These are phyloP conservation scores for Pythium sp. DNA, from an alignment of 352 stramenopile species.

Conservation along the genomic window DNA sequence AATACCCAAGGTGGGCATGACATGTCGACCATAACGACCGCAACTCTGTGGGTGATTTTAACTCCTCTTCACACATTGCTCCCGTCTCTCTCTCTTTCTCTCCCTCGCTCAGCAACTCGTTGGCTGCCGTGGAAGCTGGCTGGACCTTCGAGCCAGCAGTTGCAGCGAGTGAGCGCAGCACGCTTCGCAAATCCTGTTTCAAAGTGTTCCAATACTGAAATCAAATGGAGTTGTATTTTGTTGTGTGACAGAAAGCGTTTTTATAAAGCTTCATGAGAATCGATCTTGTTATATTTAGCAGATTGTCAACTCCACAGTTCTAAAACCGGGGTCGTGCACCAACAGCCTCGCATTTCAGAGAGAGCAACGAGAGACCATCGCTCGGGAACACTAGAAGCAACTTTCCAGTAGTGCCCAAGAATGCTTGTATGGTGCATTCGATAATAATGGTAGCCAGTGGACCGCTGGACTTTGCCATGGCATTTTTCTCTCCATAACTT, in stretches of 20 bases:
- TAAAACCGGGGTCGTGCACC: not conserved
- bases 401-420: not conserved
- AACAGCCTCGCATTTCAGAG: not conserved
- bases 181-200: not conserved
- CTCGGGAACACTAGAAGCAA: not conserved
- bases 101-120: not conserved
- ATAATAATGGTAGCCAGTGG: not conserved
- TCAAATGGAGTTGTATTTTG: not conserved
- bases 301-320: not conserved
- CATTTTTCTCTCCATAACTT: not conserved
- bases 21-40: not conserved
- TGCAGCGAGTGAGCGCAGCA: not conserved
- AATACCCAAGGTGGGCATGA: not conserved
- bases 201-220: not conserved
- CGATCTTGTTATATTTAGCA: not conserved
- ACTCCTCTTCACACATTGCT: not conserved
- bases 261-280: not conserved
- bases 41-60: not conserved
- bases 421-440: not conserved
- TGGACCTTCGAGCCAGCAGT: not conserved
- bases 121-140: not conserved
- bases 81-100: not conserved
- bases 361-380: not conserved
- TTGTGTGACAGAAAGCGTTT: not conserved
- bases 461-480: not conserved